Conservation (phyloP, 208 protist species). For the Vickermania ingenoplastis region DNA sequence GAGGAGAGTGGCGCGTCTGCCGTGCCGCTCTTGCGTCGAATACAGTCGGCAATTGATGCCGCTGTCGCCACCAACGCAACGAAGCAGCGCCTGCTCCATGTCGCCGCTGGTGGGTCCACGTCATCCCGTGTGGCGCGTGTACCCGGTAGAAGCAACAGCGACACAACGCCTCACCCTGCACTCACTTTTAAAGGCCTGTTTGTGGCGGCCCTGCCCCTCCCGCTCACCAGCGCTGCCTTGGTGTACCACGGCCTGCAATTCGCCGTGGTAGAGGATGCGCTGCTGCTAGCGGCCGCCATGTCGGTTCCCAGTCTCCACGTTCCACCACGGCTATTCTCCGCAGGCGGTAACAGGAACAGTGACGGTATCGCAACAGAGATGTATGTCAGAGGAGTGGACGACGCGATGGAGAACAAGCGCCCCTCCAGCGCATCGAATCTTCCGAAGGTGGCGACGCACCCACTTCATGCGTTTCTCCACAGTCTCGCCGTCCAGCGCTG, state of each 20-base stretch:
- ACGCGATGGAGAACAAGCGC: background rate
- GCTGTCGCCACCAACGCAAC: background rate
- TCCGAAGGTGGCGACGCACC: background rate
- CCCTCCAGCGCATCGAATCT: background rate
- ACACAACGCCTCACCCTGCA: background rate
- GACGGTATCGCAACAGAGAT: too few relatives aligned
- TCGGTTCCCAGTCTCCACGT: slow-evolving; percentile 46
- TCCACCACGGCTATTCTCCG: slow-evolving; percentile 15
- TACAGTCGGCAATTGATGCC: too few relatives aligned
- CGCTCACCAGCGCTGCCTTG: slow-evolving; percentile 39
- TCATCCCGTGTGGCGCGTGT: too few relatives aligned
- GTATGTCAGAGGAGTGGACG: too few relatives aligned
- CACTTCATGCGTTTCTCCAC: background rate
- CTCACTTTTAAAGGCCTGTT: slow-evolving; percentile 47
- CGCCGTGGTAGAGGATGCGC: slow-evolving; percentile 55
- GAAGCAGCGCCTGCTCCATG: background rate
- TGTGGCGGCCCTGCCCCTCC: slow-evolving; percentile 49
- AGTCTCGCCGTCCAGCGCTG: background rate
- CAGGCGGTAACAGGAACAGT: too few relatives aligned
- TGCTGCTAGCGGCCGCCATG: slow-evolving; percentile 70
- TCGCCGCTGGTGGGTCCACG: background rate
- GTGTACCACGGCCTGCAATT: slow-evolving; percentile 62
- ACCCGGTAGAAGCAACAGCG: too few relatives aligned
- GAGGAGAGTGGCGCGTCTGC: background rate
- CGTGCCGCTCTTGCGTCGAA: too few relatives aligned